Evolutionary conservation across 1,284 basidiomycete species (phyloP).

Genomic region (Laetiporus sulphureus): DNA sequence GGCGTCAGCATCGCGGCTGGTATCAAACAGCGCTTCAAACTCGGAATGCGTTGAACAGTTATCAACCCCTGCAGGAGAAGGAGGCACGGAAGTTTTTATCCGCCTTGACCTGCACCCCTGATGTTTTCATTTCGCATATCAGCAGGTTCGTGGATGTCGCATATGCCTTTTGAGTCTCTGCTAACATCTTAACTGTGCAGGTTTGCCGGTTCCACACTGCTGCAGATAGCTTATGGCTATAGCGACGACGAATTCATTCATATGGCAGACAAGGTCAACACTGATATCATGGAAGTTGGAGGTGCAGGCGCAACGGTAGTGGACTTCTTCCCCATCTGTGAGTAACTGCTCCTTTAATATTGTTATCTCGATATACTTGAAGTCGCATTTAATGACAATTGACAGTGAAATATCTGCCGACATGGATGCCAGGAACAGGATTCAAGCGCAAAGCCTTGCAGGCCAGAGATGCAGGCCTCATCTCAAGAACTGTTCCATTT

Average conservation of each 20-base stretch:
- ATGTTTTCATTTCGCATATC: neutral
- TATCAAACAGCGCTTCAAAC: neutral
- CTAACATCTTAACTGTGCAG: no score
- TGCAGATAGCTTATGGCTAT: no score
- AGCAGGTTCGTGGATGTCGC: no score
- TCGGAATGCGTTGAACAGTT: neutral
- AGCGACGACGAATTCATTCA: neutral
- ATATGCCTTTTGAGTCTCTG: no score
- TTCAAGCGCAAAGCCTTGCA: slow-evolving; percentile 1
- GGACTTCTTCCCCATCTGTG: neutral
- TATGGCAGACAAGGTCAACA: neutral
- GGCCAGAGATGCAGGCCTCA: no score
- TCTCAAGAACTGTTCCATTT: neutral
- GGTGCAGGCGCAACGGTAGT: neutral
- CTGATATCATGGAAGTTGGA: neutral
- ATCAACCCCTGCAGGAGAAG: neutral
- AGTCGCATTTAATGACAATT: no score
- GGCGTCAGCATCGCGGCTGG: neutral
- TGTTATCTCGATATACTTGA: neutral
- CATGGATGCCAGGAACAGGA: neutral
- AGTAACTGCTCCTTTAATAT: neutral
- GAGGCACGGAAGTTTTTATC: neutral
- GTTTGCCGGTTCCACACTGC: no score
- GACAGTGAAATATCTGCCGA: neutral
- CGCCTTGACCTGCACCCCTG: neutral